Conservation (phyloP, 805 yeast species). For the Ogataea parapolymorpha region DNA sequence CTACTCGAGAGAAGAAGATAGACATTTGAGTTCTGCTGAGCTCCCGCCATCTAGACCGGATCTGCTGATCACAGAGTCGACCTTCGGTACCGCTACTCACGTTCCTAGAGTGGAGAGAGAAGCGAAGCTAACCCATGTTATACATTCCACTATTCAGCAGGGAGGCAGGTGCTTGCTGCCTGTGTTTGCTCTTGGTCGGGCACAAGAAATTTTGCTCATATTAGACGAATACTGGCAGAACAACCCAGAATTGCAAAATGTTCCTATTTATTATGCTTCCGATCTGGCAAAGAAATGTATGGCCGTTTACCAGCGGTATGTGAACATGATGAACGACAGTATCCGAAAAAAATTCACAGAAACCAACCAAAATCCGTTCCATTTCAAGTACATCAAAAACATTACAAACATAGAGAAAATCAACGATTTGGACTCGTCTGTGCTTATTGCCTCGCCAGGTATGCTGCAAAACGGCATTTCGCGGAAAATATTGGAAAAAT, state of each 20-base stretch:
- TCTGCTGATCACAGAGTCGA: conserved; percentile 87
- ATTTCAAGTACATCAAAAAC: conserved; percentile 79
- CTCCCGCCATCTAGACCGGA: conserved; percentile 87
- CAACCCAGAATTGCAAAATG: conserved; percentile 75
- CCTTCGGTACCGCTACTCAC: conserved; percentile 97
- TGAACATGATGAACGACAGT: conserved; percentile 95
- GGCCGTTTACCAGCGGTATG: conserved; percentile 95
- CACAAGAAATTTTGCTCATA: conserved; percentile 87
- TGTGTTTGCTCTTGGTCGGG: conserved; percentile 94
- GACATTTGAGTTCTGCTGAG: conserved; percentile 94
- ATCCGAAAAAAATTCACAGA: conserved; percentile 74
- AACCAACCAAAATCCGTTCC: conserved; percentile 83
- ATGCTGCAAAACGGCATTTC: conserved; percentile 97
- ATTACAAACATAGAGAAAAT: conserved; percentile 76
- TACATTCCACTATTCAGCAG: conserved; percentile 76
- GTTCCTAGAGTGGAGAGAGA: conserved; percentile 89
- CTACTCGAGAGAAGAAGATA: conserved; percentile 91
- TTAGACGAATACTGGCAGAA: conserved; percentile 93
- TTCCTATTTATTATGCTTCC: conserved; percentile 88
- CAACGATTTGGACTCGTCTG: conserved; percentile 94
- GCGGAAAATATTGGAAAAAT: conserved; percentile 82
- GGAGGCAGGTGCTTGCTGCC: conserved; percentile 94
- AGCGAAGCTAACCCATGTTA: conserved; percentile 69
- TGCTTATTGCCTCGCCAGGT: conserved; percentile 95
- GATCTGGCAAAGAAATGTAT: conserved; percentile 91